A percentile compares a stretch with the other conserved stretches of the same genome.
phyloP scores from a whole-genome alignment of 2,329 filamentous ascomycete genomes.

The Hypocrella siamensis region DNA sequence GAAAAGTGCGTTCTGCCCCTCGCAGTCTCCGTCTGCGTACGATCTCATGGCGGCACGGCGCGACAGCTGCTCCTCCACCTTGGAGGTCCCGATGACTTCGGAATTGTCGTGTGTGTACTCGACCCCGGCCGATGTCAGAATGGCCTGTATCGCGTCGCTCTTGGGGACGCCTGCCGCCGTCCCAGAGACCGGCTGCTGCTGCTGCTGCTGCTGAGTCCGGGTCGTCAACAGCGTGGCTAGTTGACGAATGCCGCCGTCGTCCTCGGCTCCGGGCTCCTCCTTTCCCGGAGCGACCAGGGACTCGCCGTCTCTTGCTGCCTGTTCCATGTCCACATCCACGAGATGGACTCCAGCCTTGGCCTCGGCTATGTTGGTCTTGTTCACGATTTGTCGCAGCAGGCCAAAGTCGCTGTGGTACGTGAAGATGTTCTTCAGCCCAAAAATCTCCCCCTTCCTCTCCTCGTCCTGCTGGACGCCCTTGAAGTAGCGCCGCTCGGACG shows the following conservation, averaged over 20 bases:
- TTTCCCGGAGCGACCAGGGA: constrained; percentile 25
- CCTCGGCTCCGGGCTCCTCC: constrained; percentile 37
- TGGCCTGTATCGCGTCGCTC: constrained; percentile 72
- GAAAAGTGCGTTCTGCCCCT: constrained; percentile 42
- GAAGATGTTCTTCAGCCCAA: constrained; percentile 78
- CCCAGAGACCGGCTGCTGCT: constrained; percentile 16
- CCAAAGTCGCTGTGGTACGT: constrained; percentile 65
- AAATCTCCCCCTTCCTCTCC: constrained; percentile 80
- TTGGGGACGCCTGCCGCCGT: constrained; percentile 25
- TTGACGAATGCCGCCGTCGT: constrained; percentile 56
- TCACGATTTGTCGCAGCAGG: constrained; percentile 85
- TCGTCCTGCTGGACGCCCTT: constrained; percentile 78
- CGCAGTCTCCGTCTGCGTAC: constrained; percentile 24
- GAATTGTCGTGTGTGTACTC: constrained; percentile 95
- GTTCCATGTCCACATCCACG: constrained; percentile 57
- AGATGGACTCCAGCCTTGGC: constrained; percentile 72
- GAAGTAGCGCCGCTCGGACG: constrained; percentile 85
- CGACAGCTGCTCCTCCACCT: constrained; percentile 74
- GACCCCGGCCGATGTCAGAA: constrained; percentile 74
- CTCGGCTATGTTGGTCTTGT: constrained; percentile 95
- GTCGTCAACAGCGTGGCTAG: constrained; percentile 40
- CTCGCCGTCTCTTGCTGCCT: constrained; percentile 39
- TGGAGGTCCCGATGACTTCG: constrained; percentile 85
- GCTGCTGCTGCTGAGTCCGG: constrained; percentile 31
- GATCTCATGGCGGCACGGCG: constrained; percentile 53